These are phyloP conservation scores for Beverwykella pulmonaria DNA, from an alignment of 495 filamentous ascomycete genomes.

Conservation along the genomic window DNA sequence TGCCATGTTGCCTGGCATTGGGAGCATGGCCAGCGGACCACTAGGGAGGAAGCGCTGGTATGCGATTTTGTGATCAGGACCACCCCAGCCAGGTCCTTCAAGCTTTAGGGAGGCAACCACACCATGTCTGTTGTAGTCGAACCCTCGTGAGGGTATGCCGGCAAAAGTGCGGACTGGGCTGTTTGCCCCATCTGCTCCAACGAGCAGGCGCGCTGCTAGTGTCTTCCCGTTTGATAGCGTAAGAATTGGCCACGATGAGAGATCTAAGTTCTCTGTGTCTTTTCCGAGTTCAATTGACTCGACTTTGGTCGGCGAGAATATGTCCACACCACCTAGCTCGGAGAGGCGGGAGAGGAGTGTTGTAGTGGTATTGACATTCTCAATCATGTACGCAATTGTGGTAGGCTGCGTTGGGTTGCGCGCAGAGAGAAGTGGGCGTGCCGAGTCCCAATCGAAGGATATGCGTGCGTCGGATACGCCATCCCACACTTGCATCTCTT, in stretches of 20 bases:
- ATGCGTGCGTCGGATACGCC: conserved; percentile 84
- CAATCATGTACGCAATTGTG: conserved; percentile 92
- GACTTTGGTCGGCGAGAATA: conserved; percentile 76
- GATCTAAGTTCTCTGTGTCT: conserved; percentile 68
- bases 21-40: conserved; percentile 87
- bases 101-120: conserved; percentile 86
- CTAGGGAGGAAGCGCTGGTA: conserved; percentile 96
- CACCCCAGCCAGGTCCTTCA: conserved; percentile 55
- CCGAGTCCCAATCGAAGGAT: conserved; percentile 75
- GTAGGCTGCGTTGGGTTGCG: conserved; percentile 34
- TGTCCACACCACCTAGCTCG: conserved; percentile 65
- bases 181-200: conserved; percentile 93
- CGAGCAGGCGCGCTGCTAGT: conserved; percentile 78
- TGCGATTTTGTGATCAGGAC: conserved; percentile 66
- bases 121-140: conserved; percentile 91
- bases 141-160: conserved; percentile 79
- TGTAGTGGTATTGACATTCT: conserved; percentile 85
- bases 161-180: conserved; percentile 91
- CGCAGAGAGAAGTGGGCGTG: conserved; percentile 35
- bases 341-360: conserved; percentile 71
- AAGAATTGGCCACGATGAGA: conserved; percentile 85
- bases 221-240: conserved; percentile 61
- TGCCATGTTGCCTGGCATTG: conserved; percentile 79
- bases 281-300: conserved; percentile 74
- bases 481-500: conserved; percentile 97